phyloP scores from a whole-genome alignment of 495 filamentous ascomycete species.

The Penicillium lagena region DNA sequence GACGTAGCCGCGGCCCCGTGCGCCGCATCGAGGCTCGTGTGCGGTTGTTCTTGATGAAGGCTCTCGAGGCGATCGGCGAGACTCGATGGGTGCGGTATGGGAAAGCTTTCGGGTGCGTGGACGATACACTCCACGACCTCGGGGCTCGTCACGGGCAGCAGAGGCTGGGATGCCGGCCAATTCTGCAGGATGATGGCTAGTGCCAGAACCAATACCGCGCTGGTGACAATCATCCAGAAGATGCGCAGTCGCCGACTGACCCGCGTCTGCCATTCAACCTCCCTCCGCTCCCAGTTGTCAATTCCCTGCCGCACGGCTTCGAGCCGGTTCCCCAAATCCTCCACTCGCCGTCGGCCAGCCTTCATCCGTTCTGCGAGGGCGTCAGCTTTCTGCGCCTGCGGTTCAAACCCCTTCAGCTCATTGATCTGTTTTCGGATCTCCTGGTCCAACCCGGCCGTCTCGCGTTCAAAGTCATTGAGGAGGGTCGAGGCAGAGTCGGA shows the following conservation, averaged over 20 bases:
- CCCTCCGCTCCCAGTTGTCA: slow-evolving; percentile 64
- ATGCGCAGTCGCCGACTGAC: slow-evolving; percentile 56
- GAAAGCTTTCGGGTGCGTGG: not conserved
- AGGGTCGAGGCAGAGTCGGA: slow-evolving; percentile 55
- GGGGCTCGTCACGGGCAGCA: not conserved
- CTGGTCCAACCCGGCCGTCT: slow-evolving; percentile 50
- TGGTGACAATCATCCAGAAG: slow-evolving; percentile 49
- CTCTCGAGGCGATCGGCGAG: slow-evolving; percentile 15
- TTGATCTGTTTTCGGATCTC: slow-evolving; percentile 63
- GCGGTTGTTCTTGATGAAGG: slow-evolving; percentile 2
- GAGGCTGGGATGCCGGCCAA: slow-evolving; percentile 9
- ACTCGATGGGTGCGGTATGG: slow-evolving; percentile 14
- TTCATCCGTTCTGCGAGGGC: slow-evolving; percentile 60
- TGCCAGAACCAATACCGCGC: slow-evolving; percentile 28
- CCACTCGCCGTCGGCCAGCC: slow-evolving; percentile 54
- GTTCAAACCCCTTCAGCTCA: slow-evolving; percentile 60
- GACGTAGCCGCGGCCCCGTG: not conserved
- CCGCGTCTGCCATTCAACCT: slow-evolving; percentile 65
- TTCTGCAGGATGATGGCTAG: slow-evolving; percentile 37
- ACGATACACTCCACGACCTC: too few relatives aligned
- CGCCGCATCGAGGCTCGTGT: not conserved
- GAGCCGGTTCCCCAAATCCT: slow-evolving; percentile 58
- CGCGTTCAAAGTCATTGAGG: slow-evolving; percentile 53
- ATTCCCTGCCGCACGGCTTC: slow-evolving; percentile 58
- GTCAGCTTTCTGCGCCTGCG: slow-evolving; percentile 62